Evolutionary conservation across 2,329 filamentous ascomycete genomes (phyloP).

Genomic region (Colletotrichum agaves): DNA sequence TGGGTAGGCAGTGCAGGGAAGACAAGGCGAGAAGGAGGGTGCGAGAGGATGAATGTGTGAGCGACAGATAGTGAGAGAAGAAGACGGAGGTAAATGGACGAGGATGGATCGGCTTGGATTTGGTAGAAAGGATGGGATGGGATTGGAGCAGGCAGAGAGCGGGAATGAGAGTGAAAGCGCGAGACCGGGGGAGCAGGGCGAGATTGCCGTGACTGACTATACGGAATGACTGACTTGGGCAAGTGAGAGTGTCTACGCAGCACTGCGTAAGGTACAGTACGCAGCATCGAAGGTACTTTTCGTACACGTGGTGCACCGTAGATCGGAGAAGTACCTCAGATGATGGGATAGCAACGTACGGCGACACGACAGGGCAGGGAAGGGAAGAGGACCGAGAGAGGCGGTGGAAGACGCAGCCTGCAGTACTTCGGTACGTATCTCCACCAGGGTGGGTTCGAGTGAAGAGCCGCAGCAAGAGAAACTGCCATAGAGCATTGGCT

Average conservation of each 20-base stretch:
- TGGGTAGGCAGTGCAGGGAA: conserved; percentile 47
- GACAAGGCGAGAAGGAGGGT: conserved; percentile 47
- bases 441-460: neutral
- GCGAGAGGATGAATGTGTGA: conserved; percentile 32
- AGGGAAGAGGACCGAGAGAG: neutral
- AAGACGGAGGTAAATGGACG: conserved; percentile 40
- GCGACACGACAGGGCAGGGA: neutral
- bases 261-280: no score
- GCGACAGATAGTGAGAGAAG: conserved; percentile 44
- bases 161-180: conserved; percentile 40
- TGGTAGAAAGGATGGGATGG: conserved; percentile 34
- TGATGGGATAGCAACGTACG: no score
- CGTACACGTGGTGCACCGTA: no score
- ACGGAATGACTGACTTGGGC: conserved; percentile 30
- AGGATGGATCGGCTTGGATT: conserved; percentile 35
- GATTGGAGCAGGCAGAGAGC: conserved; percentile 39
- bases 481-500: no score
- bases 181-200: conserved; percentile 46
- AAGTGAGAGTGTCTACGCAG: conserved; percentile 16
- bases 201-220: conserved; percentile 33
- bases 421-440: neutral
- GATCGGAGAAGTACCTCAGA: no score
- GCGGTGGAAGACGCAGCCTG: neutral
- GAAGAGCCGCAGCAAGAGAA: neutral
- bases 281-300: no score